A percentile compares a stretch with the other conserved stretches of the same genome.
These are phyloP conservation scores for Cordyceps javanica DNA, from an alignment of 2,329 filamentous ascomycete species.

Conservation along the genomic window DNA sequence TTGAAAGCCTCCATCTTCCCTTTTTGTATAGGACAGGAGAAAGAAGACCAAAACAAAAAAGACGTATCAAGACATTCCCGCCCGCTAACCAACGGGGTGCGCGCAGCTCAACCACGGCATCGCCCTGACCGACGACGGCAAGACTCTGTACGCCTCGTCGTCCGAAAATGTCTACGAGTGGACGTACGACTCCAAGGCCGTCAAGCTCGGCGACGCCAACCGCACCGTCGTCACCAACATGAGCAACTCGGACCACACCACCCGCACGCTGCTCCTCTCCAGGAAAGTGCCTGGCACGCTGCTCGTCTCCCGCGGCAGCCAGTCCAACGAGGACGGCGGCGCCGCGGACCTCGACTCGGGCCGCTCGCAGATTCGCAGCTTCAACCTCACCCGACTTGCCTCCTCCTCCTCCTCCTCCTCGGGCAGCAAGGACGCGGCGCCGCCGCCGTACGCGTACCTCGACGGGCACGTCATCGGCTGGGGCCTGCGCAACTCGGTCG, in stretches of 20 bases:
- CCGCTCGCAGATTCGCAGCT: slow-evolving; percentile 61
- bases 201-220: slow-evolving; percentile 36
- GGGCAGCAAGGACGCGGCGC: no score
- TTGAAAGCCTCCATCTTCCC: no score
- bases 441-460: slow-evolving; percentile 39
- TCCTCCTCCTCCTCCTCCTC: slow-evolving; percentile 17
- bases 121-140: slow-evolving; percentile 45
- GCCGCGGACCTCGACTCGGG: slow-evolving; percentile 48
- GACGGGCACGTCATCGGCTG: slow-evolving; percentile 51
- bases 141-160: slow-evolving; percentile 52
- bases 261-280: slow-evolving; percentile 61
- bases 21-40: no score
- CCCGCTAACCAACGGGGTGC: not conserved
- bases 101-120: slow-evolving; percentile 50
- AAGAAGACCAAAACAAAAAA: no score
- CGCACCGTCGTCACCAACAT: slow-evolving; percentile 56
- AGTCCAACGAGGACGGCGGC: slow-evolving; percentile 53
- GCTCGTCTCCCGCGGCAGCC: slow-evolving; percentile 60
- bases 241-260: slow-evolving; percentile 55
- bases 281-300: slow-evolving; percentile 47
- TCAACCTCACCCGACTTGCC: slow-evolving; percentile 33
- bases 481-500: slow-evolving; percentile 69
- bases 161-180: slow-evolving; percentile 55
- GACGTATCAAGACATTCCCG: no score
- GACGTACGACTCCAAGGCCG: slow-evolving; percentile 53